Evolutionary conservation across 345 rosid species (phyloP).

Genomic region (Viola odorata): DNA sequence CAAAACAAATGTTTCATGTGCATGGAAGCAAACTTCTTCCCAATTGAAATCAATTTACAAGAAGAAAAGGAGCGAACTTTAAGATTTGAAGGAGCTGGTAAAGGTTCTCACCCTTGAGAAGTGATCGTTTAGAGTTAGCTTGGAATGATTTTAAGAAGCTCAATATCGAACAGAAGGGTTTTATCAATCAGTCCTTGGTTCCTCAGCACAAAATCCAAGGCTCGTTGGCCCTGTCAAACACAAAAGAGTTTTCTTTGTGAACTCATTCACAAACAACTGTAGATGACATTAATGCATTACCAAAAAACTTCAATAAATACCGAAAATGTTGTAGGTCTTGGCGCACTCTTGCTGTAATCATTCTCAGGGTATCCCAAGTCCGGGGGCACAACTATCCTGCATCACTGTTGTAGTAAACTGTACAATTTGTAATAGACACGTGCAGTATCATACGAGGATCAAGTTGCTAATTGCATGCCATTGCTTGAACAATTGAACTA

Average conservation of each 20-base stretch:
- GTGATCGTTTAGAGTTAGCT: constrained; percentile 23
- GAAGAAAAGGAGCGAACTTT: constrained; percentile 13
- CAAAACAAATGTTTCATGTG: not conserved
- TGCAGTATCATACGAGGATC: constrained; percentile 1
- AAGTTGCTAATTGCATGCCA: not conserved
- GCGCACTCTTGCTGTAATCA: constrained; percentile 76
- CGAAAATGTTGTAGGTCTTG: constrained; percentile 83
- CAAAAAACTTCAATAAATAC: constrained; percentile 34
- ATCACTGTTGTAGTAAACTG: constrained; percentile 36
- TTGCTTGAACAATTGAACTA: not conserved
- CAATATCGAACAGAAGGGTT: constrained; percentile 86
- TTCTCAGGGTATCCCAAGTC: constrained; percentile 91
- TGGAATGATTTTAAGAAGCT: constrained; percentile 76
- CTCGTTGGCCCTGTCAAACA: constrained; percentile 79
- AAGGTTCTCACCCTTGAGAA: not conserved
- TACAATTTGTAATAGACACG: constrained; percentile 19
- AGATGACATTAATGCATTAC: not conserved
- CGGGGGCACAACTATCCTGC: constrained; percentile 96
- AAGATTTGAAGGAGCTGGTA: not conserved
- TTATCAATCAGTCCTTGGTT: constrained; percentile 95
- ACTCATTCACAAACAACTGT: not conserved
- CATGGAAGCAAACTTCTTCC: not conserved
- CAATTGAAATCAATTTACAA: not conserved
- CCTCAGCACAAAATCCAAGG: constrained; percentile 85
- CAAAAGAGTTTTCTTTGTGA: not conserved